Conservation (phyloP, 345 rosid genomes). For the Populus tremula region DNA sequence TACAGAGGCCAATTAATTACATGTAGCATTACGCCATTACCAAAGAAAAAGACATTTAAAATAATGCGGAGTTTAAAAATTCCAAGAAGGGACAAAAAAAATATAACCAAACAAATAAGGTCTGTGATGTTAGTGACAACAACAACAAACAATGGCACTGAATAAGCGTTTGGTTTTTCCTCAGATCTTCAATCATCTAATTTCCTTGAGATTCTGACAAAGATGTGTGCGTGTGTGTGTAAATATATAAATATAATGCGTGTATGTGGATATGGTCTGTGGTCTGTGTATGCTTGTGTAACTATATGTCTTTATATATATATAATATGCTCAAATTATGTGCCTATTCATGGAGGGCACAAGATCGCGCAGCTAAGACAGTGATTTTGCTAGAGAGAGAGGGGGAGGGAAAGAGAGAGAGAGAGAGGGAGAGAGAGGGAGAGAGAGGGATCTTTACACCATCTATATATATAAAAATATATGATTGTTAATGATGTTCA, state of each 20-base stretch:
- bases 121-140: constrained; percentile 18
- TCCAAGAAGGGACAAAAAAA: background rate
- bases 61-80: constrained; percentile 7
- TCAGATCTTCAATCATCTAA: constrained; percentile 21
- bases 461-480: background rate
- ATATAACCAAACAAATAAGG: constrained; percentile 9
- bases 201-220: constrained; percentile 15
- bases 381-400: constrained; percentile 5
- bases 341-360: constrained; percentile 30
- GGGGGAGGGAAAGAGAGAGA: background rate
- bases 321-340: background rate
- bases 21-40: constrained; percentile 9
- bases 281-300: background rate
- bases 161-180: constrained; percentile 24
- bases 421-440: background rate
- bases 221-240: background rate
- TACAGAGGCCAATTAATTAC: constrained; percentile 22
- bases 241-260: background rate
- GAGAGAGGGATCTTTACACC: constrained; percentile 2
- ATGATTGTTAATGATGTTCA: constrained; percentile 13
- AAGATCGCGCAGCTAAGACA: constrained; percentile 20
- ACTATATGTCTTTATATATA: background rate
- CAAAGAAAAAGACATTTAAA: constrained; percentile 29
- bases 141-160: constrained; percentile 18
- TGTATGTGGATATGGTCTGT: background rate